Evolutionary conservation across 192 early-diverging fungal species (phyloP), one percentile per base, ranked within the genome.

Genomic region (Coemansia sp.): DNA sequence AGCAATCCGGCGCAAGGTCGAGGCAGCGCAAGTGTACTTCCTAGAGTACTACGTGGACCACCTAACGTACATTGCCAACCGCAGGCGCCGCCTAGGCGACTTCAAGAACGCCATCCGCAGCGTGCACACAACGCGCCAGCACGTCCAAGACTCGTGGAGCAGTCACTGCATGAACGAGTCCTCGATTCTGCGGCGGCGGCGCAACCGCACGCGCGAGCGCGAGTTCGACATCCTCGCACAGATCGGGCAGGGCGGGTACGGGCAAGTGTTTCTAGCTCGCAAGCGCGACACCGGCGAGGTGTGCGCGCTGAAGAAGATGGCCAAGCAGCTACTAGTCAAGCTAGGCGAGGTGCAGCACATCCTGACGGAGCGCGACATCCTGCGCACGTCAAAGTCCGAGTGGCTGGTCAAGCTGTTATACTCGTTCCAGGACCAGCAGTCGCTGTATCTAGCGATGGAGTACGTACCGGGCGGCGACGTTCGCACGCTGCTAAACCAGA

Each of bases 381-480:
- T 92, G 54, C 81, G 87, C 9, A 82, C 83, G 23, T 82, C 88
- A 29, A 71, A 87, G 62, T 84, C 82, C 33, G 77, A 81, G 29
- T 95, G 93, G 93, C 89, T 95, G 35, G 92, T 95, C 41, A 91
- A 91, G 78, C 80, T 95, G 57, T 85, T 93, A 43, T 95, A 94
- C 69, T 89, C 93, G 8, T 95, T 95, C 73, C 94, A 92, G 67
- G 90, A 92, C 71, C 65, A 73, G 48, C 83, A 91, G 23, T 72
- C 79, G 45, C 87, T 92, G 23, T 92, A 89, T 65, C 71, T 92
- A 49, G 90, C 87, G 2, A 90, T 92, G 88, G 87, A 79, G 76
- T 81, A 81, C 35, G 71, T 75, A 36, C 75, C 74, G 5, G 90
- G 90, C 56, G 90, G 90, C 35, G 90, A 92, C 64, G 79, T 92